A percentile compares a stretch with the other conserved stretches of the same genome.
Evolutionary conservation across 441 rosid species (phyloP).

Genomic region (Eruca vesicaria): DNA sequence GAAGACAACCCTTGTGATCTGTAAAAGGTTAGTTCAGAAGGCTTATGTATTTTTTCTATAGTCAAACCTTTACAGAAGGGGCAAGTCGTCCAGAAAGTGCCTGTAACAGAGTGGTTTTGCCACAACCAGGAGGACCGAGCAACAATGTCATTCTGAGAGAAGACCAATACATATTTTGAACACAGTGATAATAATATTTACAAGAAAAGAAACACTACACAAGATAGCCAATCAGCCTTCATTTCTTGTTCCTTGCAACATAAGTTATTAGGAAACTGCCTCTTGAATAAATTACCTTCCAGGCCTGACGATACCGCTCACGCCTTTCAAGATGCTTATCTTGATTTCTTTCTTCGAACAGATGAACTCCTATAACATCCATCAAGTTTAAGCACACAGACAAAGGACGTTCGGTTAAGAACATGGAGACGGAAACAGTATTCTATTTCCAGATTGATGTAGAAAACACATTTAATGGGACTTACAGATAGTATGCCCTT

Average conservation of each 20-base stretch:
- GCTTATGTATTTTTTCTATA: not conserved
- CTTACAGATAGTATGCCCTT: conserved; percentile 40
- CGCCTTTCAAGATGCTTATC: conserved; percentile 45
- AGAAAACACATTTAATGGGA: not conserved
- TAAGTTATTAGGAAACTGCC: not conserved
- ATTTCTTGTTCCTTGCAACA: not conserved
- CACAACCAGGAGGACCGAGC: conserved; percentile 80
- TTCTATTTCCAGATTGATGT: not conserved
- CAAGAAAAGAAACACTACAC: not conserved
- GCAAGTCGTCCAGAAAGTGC: conserved; percentile 57
- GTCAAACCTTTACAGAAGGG: conserved; percentile 52
- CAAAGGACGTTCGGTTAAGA: not conserved
- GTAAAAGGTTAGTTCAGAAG: not conserved
- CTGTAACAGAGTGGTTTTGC: conserved; percentile 58
- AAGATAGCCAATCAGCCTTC: not conserved
- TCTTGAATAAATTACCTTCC: conserved; percentile 40
- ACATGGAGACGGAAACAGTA: not conserved
- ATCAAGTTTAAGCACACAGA: not conserved
- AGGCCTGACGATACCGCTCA: conserved; percentile 51
- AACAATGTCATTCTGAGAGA: conserved; percentile 57
- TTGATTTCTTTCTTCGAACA: conserved; percentile 36
- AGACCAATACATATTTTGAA: not conserved
- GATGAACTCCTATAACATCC: conserved; percentile 10
- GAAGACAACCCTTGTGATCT: not conserved
- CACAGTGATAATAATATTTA: not conserved